Percentiles rank a stretch among this genome's conserved stretches.
Evolutionary conservation across 257 asterid species (phyloP).

Genomic region (Mitragyna speciosa): DNA sequence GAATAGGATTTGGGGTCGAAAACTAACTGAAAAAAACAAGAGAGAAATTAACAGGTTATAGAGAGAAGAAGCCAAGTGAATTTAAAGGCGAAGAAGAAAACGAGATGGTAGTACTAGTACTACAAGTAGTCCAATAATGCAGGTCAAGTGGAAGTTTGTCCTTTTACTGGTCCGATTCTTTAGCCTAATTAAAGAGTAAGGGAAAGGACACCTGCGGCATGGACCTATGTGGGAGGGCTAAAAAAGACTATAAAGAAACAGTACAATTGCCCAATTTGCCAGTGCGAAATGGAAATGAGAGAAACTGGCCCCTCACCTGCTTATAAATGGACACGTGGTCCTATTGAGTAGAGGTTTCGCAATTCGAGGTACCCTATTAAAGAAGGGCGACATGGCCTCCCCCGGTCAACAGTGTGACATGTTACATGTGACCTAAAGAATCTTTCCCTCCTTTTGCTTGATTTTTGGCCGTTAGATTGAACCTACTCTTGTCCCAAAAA

Average conservation of each 20-base stretch:
- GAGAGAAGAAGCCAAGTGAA: no score
- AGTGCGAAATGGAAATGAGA: slow-evolving; percentile 4
- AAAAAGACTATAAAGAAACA: not conserved
- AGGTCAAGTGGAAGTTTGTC: slow-evolving; percentile 25
- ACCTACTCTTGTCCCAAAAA: no score
- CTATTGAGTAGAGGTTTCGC: slow-evolving; percentile 26
- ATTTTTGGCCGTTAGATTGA: not conserved
- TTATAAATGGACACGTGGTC: slow-evolving; percentile 36
- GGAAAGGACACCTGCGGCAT: slow-evolving; percentile 35
- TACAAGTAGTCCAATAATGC: slow-evolving; percentile 12
- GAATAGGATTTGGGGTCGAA: not conserved
- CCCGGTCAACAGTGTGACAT: slow-evolving; percentile 28
- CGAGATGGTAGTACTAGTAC: not conserved
- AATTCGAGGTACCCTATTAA: slow-evolving; percentile 40
- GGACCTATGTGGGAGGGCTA: not conserved
- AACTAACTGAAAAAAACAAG: not conserved
- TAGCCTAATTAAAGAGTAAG: not conserved
- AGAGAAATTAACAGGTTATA: no score
- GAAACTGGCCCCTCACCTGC: not conserved
- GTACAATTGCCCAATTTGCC: not conserved
- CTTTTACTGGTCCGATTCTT: not conserved
- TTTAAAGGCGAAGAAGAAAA: not conserved
- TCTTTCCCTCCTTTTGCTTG: not conserved
- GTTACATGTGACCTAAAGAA: slow-evolving; percentile 45
- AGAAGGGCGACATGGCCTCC: slow-evolving; percentile 28